Evolutionary conservation across 805 yeast species (phyloP), one percentile per base, ranked within the genome.

Genomic region (Kluyveromyces nonfermentans): DNA sequence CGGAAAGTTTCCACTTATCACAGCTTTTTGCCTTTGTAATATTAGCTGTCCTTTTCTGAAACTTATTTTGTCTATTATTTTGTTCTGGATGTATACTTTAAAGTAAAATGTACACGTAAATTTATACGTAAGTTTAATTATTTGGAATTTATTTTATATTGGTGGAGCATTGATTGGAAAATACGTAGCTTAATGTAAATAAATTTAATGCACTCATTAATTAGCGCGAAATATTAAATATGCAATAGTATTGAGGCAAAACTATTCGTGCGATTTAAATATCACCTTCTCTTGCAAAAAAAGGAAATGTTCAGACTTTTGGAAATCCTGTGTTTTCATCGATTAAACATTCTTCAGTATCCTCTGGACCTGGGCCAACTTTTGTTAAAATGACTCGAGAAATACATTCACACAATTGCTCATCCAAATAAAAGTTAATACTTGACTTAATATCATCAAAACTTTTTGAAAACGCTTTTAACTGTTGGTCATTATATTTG

Each of bases 311-410:
- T 38, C 14, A 38, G n/a, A 18, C 31, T 52, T 73, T 77, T 54
- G 90, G 90, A 48, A 74, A 64, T 4, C 93, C 94, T 16, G 76
- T 68, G 21, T 59, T 49, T 21, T 66, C 71, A 56, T 79, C 73
- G 44, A 85, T 72, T 54, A 86, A 72, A 20, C 72, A 66, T 48
- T 76, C 77, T 3, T 65, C 52, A 18, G 81, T 73, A 44, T 70
- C 74, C 61, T 73, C 78, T 12, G 97, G 97, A 37, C 96, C 97
- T 19, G 77, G 77, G 30, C 97, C 98, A 43, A 87, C 89, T 53
- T 75, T 67, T 14, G 98, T 89, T 56, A 84, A 69, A 53, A 93
- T 93, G 33, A 93, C 77, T 56, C 82, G 80, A 38, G 90, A 77
- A 41, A 93, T 89, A 38, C 95, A 95, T 44, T 70, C 69, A 54